These are phyloP conservation scores for Parmelia sp. DNA, from an alignment of 495 filamentous ascomycete species.

Conservation along the genomic window DNA sequence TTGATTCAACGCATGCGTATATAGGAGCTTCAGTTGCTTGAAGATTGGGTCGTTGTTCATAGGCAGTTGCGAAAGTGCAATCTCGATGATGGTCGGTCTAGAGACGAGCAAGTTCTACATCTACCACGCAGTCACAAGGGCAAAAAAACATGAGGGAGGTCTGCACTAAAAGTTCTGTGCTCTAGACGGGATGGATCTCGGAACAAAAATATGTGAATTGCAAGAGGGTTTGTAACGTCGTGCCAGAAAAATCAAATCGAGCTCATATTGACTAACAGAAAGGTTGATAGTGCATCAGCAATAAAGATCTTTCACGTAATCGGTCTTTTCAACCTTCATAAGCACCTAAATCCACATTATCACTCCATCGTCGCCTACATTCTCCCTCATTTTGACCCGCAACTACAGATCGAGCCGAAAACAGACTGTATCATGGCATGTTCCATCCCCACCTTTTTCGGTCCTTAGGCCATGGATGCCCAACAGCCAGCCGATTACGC, in stretches of 20 bases:
- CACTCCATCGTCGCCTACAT: not conserved
- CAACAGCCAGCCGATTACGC: not conserved
- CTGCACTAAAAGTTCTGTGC: no score
- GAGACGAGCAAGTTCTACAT: not conserved
- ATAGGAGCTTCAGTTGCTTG: not conserved
- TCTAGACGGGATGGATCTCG: no score
- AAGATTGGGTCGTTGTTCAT: not conserved
- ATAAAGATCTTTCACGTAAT: no score
- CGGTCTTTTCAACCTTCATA: not conserved
- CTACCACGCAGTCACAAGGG: no score
- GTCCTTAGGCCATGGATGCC: not conserved
- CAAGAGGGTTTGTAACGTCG: no score
- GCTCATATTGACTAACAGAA: not conserved
- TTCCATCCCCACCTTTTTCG: not conserved
- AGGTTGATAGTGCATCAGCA: no score
- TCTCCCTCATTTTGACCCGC: not conserved
- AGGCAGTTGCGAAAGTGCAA: not conserved
- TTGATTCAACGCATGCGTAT: slow-evolving; percentile 10
- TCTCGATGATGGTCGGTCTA: not conserved
- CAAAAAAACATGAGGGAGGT: no score
- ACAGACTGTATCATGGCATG: not conserved
- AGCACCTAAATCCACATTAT: no score
- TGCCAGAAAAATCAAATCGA: no score
- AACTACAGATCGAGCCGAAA: not conserved
- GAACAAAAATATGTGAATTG: no score